Base-by-base conservation (phyloP, 768 basidiomycete species). In the Phylloporus scabripes region DNA sequence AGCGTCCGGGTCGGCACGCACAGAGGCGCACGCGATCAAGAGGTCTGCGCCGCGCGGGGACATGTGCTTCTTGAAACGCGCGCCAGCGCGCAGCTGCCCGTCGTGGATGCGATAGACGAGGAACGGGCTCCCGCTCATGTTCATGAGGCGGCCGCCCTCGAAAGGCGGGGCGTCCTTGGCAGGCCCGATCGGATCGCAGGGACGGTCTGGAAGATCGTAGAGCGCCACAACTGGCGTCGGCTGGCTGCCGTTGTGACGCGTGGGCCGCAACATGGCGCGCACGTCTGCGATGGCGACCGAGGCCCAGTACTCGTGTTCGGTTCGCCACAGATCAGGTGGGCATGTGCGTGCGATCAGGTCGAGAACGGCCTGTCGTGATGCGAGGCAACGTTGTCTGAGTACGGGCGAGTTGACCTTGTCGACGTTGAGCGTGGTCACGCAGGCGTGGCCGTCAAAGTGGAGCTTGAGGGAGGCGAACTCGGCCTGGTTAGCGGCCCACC, bases 371-470 rank as follows among this genome's bases (percentile, higher is more conserved):
- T 51, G 36, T 45, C 61, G 53, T 6, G 69, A 68, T 31, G 55
- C 65, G 31, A 45, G 48, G 52, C 62, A 64, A 20, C 63, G 63
- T 10, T 57, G 53, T 23, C 52, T 66, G 53, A 64, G 60, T 15
- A 52, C 29, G 10, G 64, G 64, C 7, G 64, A 64, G 26, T 66
- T 59, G 43, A 63, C 62, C 50, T 57, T 64, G 50, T 61, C 54
- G 2, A 42, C 48, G 31, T 64, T 53, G 44, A 64, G 68, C 34
- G 72, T 69, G 21, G 72, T 74, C 49, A 74, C 62, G 49, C 70
- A 72, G 5, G 70, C 72, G 47, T 70, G 68, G 7, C 60, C 70
- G 29, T 54, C 52, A 43, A 73, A 70, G 39, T 52, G 47, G 63
- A 73, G 66, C 32, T 59, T 61, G 51, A 64, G 58, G 41, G 12